Conservation (phyloP, 805 yeast species). For the Lipomyces lipofer region DNA sequence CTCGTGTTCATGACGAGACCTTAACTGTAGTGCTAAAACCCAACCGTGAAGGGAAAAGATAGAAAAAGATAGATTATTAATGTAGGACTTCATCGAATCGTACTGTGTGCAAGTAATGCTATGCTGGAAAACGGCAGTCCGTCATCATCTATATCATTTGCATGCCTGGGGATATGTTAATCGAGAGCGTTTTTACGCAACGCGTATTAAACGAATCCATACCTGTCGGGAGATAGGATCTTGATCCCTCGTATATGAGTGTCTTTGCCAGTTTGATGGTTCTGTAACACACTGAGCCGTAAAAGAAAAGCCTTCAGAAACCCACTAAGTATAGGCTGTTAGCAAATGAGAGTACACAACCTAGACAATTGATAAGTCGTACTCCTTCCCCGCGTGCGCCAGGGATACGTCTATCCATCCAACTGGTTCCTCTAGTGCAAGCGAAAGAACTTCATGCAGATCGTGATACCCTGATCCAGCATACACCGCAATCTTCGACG, state of each 20-base stretch:
- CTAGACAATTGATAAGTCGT: constrained; percentile 8
- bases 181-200: neutral
- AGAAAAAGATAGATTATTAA: too few relatives aligned
- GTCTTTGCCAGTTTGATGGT: constrained; percentile 96
- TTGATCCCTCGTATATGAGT: constrained; percentile 80
- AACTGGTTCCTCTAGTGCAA: constrained; percentile 61
- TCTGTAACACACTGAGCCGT: constrained; percentile 62
- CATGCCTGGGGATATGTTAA: neutral
- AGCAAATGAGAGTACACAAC: too few relatives aligned
- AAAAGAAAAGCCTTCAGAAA: constrained; percentile 67
- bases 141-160: constrained; percentile 25
- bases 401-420: constrained; percentile 78
- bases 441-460: constrained; percentile 61
- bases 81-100: constrained; percentile 30
- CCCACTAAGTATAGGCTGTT: constrained; percentile 37
- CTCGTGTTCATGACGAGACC: neutral
- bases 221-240: constrained; percentile 50
- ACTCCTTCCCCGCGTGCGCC: constrained; percentile 53
- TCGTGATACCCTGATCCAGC: constrained; percentile 85
- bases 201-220: constrained; percentile 29
- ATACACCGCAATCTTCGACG: constrained; percentile 60
- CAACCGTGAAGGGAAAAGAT: too few relatives aligned
- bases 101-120: constrained; percentile 36
- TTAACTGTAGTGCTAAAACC: neutral
- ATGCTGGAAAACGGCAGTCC: constrained; percentile 36